Conservation (phyloP, 129 eudicot genomes). For the carrot (Daucus carota) region DNA sequence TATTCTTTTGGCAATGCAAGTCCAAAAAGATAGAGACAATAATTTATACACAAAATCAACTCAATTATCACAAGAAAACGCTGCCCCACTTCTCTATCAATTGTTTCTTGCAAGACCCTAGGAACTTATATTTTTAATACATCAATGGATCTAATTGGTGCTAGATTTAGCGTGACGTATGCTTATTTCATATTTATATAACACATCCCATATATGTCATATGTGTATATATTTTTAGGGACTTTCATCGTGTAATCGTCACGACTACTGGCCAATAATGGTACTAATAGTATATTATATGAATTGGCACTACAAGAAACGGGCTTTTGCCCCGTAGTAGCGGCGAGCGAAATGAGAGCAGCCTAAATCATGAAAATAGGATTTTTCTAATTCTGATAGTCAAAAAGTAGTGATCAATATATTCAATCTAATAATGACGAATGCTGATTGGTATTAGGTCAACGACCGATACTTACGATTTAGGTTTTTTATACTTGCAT, state of each 20-base stretch:
- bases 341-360: no score
- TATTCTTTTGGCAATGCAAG: background rate
- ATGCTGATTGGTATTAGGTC: no score
- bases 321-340: no score
- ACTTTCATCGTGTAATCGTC: background rate
- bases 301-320: no score
- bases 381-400: no score
- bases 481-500: no score
- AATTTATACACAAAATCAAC: background rate
- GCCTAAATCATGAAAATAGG: no score
- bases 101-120: conserved; percentile 9
- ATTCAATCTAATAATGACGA: no score
- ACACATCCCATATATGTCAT: no score
- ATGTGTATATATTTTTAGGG: background rate
- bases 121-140: background rate
- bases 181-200: background rate
- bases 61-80: conserved; percentile 11
- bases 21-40: background rate
- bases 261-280: background rate
- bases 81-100: background rate
- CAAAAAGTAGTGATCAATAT: no score
- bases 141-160: background rate
- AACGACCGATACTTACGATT: no score
- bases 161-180: background rate
- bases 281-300: no score